phyloP scores from a whole-genome alignment of 805 yeast species.

The Nakazawaea molendinolei region DNA sequence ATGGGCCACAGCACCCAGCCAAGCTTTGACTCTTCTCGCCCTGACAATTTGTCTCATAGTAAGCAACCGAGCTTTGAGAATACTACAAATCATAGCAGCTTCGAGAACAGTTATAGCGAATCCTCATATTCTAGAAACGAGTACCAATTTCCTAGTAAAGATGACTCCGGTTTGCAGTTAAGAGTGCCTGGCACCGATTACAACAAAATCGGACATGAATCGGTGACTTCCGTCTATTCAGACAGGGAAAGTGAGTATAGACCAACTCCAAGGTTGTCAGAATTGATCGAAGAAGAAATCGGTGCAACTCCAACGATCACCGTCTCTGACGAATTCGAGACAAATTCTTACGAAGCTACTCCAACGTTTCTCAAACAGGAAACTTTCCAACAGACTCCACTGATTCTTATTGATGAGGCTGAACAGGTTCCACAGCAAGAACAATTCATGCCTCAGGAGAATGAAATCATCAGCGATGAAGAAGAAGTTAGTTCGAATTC shows the following conservation, averaged over 20 bases:
- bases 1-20: no score
- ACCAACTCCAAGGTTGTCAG: slow-evolving; percentile 1
- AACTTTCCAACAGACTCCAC: neutral
- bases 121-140: no score
- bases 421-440: no score
- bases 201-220: neutral
- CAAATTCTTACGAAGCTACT: slow-evolving; percentile 2
- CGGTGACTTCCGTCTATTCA: slow-evolving; percentile 1
- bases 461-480: neutral
- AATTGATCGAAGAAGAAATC: slow-evolving; percentile 9
- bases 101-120: neutral
- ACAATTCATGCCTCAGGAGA: neutral
- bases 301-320: slow-evolving; percentile 3
- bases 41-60: no score
- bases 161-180: slow-evolving; percentile 1
- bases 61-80: no score
- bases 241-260: no score
- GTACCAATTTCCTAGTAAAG: no score
- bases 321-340: neutral
- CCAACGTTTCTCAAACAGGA: neutral
- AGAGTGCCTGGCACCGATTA: slow-evolving; percentile 1
- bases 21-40: no score
- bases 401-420: slow-evolving; percentile 4
- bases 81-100: no score
- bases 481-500: neutral